Percentiles rank a stretch among this genome's conserved stretches.
Evolutionary conservation across 2,329 filamentous ascomycete genomes (phyloP).

Genomic region (Fusarium tricinctum): DNA sequence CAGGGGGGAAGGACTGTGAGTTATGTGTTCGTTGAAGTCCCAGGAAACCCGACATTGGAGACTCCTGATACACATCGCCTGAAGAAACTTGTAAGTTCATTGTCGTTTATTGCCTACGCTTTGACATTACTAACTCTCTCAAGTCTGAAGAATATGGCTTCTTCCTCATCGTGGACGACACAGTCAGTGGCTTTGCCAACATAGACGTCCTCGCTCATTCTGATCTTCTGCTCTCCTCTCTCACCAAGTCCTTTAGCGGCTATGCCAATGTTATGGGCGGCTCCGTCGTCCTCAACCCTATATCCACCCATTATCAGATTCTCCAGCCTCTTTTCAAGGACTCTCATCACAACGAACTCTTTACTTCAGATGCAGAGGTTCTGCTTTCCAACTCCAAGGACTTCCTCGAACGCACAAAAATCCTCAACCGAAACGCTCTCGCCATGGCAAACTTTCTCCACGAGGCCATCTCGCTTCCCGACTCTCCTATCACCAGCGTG

Average conservation of each 20-base stretch:
- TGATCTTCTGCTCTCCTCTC: slow-evolving; percentile 65
- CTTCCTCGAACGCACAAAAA: slow-evolving; percentile 57
- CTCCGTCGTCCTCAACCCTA: slow-evolving; percentile 64
- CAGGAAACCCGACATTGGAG: slow-evolving; percentile 56
- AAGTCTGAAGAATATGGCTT: slow-evolving; percentile 61
- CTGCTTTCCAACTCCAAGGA: slow-evolving; percentile 62
- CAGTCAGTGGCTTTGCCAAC: slow-evolving; percentile 63
- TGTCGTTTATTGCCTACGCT: neutral
- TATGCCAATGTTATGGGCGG: slow-evolving; percentile 68
- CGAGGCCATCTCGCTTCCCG: slow-evolving; percentile 45
- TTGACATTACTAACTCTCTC: neutral
- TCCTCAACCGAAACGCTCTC: slow-evolving; percentile 61
- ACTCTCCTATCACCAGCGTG: slow-evolving; percentile 57
- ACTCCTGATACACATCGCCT: slow-evolving; percentile 54
- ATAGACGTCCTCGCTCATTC: slow-evolving; percentile 64
- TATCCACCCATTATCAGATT: slow-evolving; percentile 57
- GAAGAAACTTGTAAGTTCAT: slow-evolving; percentile 56
- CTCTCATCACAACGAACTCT: slow-evolving; percentile 61
- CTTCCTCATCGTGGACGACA: slow-evolving; percentile 64
- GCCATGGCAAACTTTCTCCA: slow-evolving; percentile 59
- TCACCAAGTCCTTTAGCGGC: slow-evolving; percentile 73
- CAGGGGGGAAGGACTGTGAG: slow-evolving; percentile 57
- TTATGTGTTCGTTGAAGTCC: slow-evolving; percentile 64
- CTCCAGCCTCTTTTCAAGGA: slow-evolving; percentile 53
- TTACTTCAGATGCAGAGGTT: slow-evolving; percentile 60